A percentile compares a stretch with the other conserved stretches of the same genome.
Evolutionary conservation across 2,329 filamentous ascomycete species (phyloP).

Genomic region (Macroventuria anomochaeta): DNA sequence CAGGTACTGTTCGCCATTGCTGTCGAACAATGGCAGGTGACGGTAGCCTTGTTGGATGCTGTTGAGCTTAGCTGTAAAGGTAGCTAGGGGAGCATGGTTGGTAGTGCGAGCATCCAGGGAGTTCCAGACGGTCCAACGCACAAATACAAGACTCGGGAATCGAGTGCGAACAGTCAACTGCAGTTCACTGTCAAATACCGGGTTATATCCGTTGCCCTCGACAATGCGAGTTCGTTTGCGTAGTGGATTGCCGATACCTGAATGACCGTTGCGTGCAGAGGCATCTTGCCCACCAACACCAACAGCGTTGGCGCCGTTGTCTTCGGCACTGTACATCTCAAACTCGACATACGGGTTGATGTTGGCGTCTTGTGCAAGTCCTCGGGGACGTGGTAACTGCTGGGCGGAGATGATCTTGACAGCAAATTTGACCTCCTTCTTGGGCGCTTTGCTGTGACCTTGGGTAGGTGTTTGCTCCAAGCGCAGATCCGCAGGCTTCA

Average conservation of each 20-base stretch:
- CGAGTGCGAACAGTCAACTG: conserved; percentile 88
- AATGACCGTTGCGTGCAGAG: conserved; percentile 68
- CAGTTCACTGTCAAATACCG: conserved; percentile 80
- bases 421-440: conserved; percentile 82
- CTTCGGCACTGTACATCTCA: conserved; percentile 92
- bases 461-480: conserved; percentile 48
- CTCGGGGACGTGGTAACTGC: conserved; percentile 84
- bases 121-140: conserved; percentile 90
- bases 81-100: conserved; percentile 72
- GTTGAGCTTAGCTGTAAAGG: conserved; percentile 89
- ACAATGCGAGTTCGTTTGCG: conserved; percentile 81
- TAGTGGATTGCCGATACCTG: conserved; percentile 73
- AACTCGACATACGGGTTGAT: conserved; percentile 95
- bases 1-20: conserved; percentile 87
- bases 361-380: conserved; percentile 72
- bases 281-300: conserved; percentile 71
- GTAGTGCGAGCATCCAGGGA: conserved; percentile 77
- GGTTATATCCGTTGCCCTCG: conserved; percentile 91
- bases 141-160: conserved; percentile 89
- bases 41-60: conserved; percentile 92
- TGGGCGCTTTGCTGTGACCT: conserved; percentile 70
- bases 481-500: conserved; percentile 88
- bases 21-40: conserved; percentile 86
- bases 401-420: conserved; percentile 93
- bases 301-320: conserved; percentile 78